Evolutionary conservation across 140 eudicot species (phyloP).

Genomic region (Senecio squalidus): DNA sequence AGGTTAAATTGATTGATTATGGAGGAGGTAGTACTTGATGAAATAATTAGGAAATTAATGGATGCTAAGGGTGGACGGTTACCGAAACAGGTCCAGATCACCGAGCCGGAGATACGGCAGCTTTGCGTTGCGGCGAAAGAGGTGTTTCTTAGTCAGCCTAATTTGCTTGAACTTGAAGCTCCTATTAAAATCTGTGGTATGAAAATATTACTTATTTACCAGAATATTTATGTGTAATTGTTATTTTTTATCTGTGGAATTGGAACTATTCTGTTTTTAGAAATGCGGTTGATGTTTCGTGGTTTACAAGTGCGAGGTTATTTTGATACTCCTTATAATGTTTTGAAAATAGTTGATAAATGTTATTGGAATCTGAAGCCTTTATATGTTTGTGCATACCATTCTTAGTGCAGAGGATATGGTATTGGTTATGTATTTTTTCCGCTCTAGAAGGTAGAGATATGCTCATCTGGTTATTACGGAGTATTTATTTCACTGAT

Average conservation of each 20-base stretch:
- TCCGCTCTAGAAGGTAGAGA: not conserved
- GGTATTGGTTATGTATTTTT: not conserved
- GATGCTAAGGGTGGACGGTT: slow-evolving; percentile 53
- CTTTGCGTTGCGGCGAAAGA: slow-evolving; percentile 62
- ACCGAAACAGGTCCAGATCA: slow-evolving; percentile 55
- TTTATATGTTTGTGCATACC: not conserved
- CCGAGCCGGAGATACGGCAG: slow-evolving; percentile 60
- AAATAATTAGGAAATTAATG: slow-evolving; percentile 46
- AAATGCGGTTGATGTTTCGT: not conserved
- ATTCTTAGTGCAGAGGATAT: not conserved
- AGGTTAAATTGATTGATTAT: too few relatives aligned
- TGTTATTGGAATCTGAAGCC: not conserved
- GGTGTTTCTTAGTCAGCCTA: slow-evolving; percentile 70
- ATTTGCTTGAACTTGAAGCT: slow-evolving; percentile 82
- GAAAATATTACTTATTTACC: too few relatives aligned
- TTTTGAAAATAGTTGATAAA: too few relatives aligned
- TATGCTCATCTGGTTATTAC: not conserved
- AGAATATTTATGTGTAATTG: not conserved
- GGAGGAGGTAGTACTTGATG: slow-evolving; percentile 63
- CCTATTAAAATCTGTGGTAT: slow-evolving; percentile 69
- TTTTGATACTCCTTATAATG: too few relatives aligned
- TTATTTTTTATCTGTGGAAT: not conserved
- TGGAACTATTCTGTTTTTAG: not conserved
- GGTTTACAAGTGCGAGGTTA: too few relatives aligned
- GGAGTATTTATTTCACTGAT: not conserved